Evolutionary conservation across 306 rosid species (phyloP).

Genomic region (Alnus glutinosa): DNA sequence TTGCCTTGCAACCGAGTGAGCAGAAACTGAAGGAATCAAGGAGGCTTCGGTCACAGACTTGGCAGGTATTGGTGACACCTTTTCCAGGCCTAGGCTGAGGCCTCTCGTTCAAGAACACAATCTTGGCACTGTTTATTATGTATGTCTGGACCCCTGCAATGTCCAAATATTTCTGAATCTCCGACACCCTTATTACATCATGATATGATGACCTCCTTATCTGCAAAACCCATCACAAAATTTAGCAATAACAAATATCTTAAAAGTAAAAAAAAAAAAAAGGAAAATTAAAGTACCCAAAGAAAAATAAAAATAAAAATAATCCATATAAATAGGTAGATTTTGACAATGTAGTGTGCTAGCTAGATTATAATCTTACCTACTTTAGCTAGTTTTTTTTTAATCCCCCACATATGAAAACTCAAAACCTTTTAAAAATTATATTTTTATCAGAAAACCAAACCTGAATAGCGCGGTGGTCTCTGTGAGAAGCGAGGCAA

Average conservation of each 20-base stretch:
- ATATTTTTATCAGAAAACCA: too few species aligned
- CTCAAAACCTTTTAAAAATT: neutral
- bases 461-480: constrained; percentile 62
- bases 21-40: constrained; percentile 69
- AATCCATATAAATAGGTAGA: neutral
- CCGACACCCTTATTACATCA: constrained; percentile 72
- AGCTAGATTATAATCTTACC: neutral
- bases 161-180: constrained; percentile 67
- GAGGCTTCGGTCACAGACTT: constrained; percentile 57
- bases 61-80: constrained; percentile 62
- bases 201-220: constrained; percentile 78
- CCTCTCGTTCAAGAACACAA: constrained; percentile 70
- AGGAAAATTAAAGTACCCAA: neutral
- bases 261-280: constrained; percentile 1
- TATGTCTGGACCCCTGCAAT: constrained; percentile 63
- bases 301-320: neutral
- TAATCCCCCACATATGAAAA: neutral
- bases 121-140: constrained; percentile 65
- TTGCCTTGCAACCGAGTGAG: constrained; percentile 74
- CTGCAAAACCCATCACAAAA: constrained; percentile 38
- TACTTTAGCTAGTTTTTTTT: neutral
- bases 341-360: neutral
- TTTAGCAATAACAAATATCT: constrained; percentile 5
- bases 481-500: constrained; percentile 54
- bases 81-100: constrained; percentile 70